Conservation (phyloP, 2,329 filamentous ascomycete species). For the Sclerotinia trifoliorum region DNA sequence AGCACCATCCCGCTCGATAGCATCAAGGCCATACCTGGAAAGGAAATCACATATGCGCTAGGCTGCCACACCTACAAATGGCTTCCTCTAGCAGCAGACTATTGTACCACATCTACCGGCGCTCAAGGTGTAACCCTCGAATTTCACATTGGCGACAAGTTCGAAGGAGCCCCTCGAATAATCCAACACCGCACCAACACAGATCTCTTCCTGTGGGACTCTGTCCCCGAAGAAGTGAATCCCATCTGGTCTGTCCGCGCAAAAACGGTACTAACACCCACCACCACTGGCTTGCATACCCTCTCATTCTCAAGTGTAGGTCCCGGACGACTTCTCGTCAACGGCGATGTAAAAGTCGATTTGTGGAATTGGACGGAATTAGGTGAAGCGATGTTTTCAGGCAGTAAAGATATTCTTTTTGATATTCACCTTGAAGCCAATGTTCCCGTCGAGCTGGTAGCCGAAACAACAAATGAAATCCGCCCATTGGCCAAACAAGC, state of each 20-base stretch:
- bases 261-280: constrained; percentile 59
- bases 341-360: constrained; percentile 60
- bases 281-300: constrained; percentile 59
- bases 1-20: constrained; percentile 63
- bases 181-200: constrained; percentile 61
- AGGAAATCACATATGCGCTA: constrained; percentile 58
- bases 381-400: constrained; percentile 70
- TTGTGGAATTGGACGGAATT: constrained; percentile 69
- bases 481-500: constrained; percentile 60
- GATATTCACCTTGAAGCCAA: constrained; percentile 59
- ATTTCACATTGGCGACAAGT: constrained; percentile 63
- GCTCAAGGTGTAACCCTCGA: constrained; percentile 62
- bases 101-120: constrained; percentile 56
- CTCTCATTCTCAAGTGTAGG: constrained; percentile 68
- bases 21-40: constrained; percentile 53
- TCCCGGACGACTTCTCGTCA: constrained; percentile 59
- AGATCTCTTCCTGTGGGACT: constrained; percentile 70
- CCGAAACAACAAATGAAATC: constrained; percentile 66
- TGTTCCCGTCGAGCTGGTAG: constrained; percentile 58
- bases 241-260: constrained; percentile 55
- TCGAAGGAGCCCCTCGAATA: constrained; percentile 56
- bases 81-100: constrained; percentile 61
- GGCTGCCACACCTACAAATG: constrained; percentile 65
- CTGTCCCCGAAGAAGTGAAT: constrained; percentile 59
- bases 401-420: constrained; percentile 62